A percentile compares a stretch with the other conserved stretches of the same genome.
Evolutionary conservation across 768 basidiomycete genomes (phyloP).

Genomic region (Naganishia randhawae): DNA sequence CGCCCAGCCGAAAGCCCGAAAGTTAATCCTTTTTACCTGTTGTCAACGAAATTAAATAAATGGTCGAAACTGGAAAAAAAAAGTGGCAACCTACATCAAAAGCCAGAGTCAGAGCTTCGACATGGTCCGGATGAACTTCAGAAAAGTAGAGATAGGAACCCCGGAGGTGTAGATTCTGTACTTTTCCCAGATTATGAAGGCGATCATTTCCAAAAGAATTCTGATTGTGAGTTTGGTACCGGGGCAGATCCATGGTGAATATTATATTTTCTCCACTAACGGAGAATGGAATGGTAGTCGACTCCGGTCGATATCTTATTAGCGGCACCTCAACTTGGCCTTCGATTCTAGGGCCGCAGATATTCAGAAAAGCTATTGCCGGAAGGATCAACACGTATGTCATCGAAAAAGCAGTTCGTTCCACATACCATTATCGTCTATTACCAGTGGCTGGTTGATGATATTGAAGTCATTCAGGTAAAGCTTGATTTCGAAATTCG

Average conservation of each 20-base stretch:
- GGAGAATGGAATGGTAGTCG: conserved; percentile 64
- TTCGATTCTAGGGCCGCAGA: conserved; percentile 61
- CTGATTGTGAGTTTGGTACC: conserved; percentile 80
- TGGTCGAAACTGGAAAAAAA: not conserved
- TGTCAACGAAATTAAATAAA: conserved; percentile 18
- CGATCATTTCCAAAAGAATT: conserved; percentile 63
- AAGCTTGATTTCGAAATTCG: conserved; percentile 71
- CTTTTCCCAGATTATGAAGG: conserved; percentile 62
- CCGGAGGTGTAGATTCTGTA: conserved; percentile 59
- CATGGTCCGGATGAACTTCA: conserved; percentile 63
- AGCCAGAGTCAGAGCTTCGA: conserved; percentile 63
- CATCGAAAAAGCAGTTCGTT: conserved; percentile 18
- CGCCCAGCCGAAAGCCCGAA: conserved; percentile 79
- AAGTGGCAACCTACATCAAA: conserved; percentile 53
- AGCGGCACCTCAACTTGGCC: conserved; percentile 62
- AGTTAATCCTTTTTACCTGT: conserved; percentile 59
- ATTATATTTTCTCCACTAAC: conserved; percentile 61
- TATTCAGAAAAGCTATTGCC: conserved; percentile 67
- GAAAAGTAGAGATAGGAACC: conserved; percentile 74
- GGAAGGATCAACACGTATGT: conserved; percentile 9
- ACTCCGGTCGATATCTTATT: conserved; percentile 68
- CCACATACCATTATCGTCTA: conserved; percentile 74
- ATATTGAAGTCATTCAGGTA: conserved; percentile 96
- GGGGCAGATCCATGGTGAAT: conserved; percentile 67
- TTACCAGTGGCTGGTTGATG: conserved; percentile 76